phyloP scores from a whole-genome alignment of 495 filamentous ascomycete genomes.

The Patellaria atrata region DNA sequence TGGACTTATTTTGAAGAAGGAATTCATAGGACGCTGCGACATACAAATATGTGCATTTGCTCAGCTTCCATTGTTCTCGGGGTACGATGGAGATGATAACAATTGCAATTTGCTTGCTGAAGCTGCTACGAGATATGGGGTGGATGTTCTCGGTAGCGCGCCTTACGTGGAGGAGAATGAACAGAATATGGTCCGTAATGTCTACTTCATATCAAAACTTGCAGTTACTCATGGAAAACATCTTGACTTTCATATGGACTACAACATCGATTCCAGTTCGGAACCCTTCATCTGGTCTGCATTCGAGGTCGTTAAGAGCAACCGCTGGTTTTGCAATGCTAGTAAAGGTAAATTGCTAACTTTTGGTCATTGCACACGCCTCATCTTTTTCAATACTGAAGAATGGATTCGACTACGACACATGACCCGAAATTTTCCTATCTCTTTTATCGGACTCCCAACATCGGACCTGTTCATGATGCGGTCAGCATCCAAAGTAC shows the following conservation, averaged over 20 bases:
- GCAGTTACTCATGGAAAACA: conserved; percentile 38
- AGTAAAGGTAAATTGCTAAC: conserved; percentile 36
- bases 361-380: conserved; percentile 55
- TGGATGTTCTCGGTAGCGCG: conserved; percentile 53
- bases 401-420: conserved; percentile 37
- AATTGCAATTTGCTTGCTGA: conserved; percentile 33
- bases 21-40: conserved; percentile 39
- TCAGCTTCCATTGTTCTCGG: conserved; percentile 54
- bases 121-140: conserved; percentile 30
- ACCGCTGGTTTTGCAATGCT: conserved; percentile 36
- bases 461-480: conserved; percentile 69
- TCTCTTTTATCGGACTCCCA: conserved; percentile 57
- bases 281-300: conserved; percentile 40
- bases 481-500: conserved; percentile 25
- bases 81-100: conserved; percentile 32
- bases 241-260: conserved; percentile 64
- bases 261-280: conserved; percentile 39
- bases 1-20: conserved; percentile 41
- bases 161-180: conserved; percentile 52
- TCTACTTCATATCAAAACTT: conserved; percentile 44
- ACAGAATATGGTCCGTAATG: conserved; percentile 39
- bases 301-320: conserved; percentile 32
- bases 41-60: conserved; percentile 64
- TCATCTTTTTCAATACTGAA: conserved; percentile 39
- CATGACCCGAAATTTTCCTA: conserved; percentile 38